A percentile compares a stretch with the other conserved stretches of the same genome.
Conservation (phyloP, 345 rosid species). For the Salix arbutifolia region DNA sequence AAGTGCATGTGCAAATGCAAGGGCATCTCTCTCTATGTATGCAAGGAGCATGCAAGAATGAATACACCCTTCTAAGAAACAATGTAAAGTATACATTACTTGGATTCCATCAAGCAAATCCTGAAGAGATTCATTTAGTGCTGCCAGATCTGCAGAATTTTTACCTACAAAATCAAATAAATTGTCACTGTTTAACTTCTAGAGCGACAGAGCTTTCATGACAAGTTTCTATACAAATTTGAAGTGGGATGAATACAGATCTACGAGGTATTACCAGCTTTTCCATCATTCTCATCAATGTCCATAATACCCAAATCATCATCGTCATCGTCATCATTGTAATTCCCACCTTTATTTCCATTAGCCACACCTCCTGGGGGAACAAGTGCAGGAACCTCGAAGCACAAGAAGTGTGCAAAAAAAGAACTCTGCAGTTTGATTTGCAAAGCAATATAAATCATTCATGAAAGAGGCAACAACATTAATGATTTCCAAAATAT, state of each 20-base stretch:
- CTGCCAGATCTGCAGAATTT: conserved; percentile 64
- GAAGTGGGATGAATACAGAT: conserved; percentile 12
- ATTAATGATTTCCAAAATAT: conserved; percentile 9
- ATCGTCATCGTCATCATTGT: conserved; percentile 47
- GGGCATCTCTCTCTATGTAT: not conserved
- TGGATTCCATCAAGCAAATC: conserved; percentile 98
- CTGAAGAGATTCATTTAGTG: conserved; percentile 89
- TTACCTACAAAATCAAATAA: conserved; percentile 50
- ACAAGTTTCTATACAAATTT: conserved; percentile 6
- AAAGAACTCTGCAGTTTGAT: conserved; percentile 83
- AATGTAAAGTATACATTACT: conserved; percentile 31
- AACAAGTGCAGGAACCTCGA: conserved; percentile 92
- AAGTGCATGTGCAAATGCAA: not conserved
- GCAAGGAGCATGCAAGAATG: not conserved
- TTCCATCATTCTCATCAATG: conserved; percentile 76
- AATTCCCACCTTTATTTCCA: conserved; percentile 49
- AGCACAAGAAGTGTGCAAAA: conserved; percentile 99
- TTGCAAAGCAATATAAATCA: conserved; percentile 10
- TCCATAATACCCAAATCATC: conserved; percentile 97
- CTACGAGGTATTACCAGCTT: conserved; percentile 49
- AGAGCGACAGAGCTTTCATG: conserved; percentile 12
- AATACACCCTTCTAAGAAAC: not conserved
- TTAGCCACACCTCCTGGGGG: conserved; percentile 70
- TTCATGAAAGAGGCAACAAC: conserved; percentile 9
- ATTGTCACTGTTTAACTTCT: conserved; percentile 6